Conservation (phyloP, 441 rosid genomes). For the Omphalea diandra region DNA sequence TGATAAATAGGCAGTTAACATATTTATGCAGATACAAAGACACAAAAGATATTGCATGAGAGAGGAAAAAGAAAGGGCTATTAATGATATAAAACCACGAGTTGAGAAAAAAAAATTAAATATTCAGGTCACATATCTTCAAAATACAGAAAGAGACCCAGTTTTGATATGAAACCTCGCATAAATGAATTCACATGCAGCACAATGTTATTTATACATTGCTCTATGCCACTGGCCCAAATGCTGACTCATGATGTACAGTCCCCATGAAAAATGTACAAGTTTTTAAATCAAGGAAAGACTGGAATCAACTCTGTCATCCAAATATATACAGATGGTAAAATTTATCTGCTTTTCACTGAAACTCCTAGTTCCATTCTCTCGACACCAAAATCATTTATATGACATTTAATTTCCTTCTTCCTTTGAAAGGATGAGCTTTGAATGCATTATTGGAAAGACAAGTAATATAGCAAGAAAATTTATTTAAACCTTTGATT, state of each 20-base stretch:
- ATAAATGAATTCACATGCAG: background rate
- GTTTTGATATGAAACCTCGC: background rate
- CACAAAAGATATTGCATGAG: background rate
- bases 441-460: background rate
- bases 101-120: too few species aligned
- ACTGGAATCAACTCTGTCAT: background rate
- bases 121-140: background rate
- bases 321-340: background rate
- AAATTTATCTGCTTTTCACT: background rate
- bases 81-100: background rate
- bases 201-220: background rate
- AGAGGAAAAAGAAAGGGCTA: background rate
- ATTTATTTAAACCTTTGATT: background rate
- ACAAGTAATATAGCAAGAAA: conserved; percentile 8
- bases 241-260: background rate
- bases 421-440: background rate
- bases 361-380: background rate
- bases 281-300: background rate
- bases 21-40: background rate
- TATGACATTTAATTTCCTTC: too few species aligned
- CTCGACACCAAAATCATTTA: background rate
- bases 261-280: background rate
- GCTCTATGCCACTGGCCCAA: background rate
- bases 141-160: background rate
- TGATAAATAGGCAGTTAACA: background rate